Base-by-base conservation (phyloP, 2,329 filamentous ascomycete genomes). In the Pseudogymnoascus destructans region DNA sequence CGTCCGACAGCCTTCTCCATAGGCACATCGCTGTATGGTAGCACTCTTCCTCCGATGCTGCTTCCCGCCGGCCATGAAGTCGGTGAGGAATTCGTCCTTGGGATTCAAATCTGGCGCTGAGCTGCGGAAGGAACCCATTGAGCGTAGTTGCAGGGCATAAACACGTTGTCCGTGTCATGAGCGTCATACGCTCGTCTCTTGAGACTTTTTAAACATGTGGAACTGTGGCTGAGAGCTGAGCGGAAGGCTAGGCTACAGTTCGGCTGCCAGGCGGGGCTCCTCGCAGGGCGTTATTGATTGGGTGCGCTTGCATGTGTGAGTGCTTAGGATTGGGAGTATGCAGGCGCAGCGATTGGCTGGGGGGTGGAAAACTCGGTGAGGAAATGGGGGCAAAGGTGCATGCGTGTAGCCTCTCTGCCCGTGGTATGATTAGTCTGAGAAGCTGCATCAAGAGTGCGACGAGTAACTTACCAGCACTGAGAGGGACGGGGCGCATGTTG, bases 241-340 rank as follows among this genome's bases (percentile, higher is more conserved):
- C 11, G 42, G n/a, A 49, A 49, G 23, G 42, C 42, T 49, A 49
- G 42, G 42, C 42, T 49, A 49, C 42, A 49, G 42, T 49, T 49
- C 42, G 27, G 42, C 23, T 49, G 17, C 23, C 21, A n/a, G 23
- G 9, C 42, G 23, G 23, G 42, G 42, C 42, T 49, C 23, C 42
- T 49, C 42, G 23, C 23, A 49, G 42, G 42, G 42, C 42, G n/a
- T 49, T 49, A 27, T 49, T 49, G 42, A 27, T 49, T 49, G 42
- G 42, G 42, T n/a, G 42, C 42, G 42, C 42, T 15, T 49, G 42
- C 23, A 27, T 49, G 15, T 40, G 17, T 10, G 42, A 27, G 21
- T 8, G 42, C n/a, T 49, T 23, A n/a, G 5, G 23, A 17, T 27
- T 49, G 42, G 23, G 42, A 49, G 15, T 27, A 17, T 17, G 42